Evolutionary conservation across 169 alveolate species (phyloP).

Genomic region (Plasmodium gallinaceum): DNA sequence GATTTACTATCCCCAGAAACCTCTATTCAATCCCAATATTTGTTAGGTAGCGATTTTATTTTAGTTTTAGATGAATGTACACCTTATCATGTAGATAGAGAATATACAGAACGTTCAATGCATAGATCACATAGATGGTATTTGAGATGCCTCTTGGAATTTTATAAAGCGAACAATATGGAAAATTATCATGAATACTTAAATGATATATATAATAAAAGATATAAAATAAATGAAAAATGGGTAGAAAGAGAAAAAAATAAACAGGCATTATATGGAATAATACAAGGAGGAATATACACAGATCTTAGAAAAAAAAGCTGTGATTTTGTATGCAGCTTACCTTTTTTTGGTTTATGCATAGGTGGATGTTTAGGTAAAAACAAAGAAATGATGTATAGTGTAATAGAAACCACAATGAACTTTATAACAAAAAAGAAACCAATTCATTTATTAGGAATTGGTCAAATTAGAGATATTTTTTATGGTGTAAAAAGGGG

Average conservation of each 20-base stretch:
- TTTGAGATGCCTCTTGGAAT: conserved; percentile 45
- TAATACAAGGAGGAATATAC: conserved; percentile 98
- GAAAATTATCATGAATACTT: conserved; percentile 48
- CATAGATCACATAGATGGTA: conserved; percentile 75
- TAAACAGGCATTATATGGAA: conserved; percentile 96
- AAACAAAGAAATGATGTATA: conserved; percentile 63
- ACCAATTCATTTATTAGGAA: conserved; percentile 98
- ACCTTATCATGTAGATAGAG: conserved; percentile 43
- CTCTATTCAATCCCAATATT: conserved; percentile 59
- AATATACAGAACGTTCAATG: conserved; percentile 55
- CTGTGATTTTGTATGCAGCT: conserved; percentile 81
- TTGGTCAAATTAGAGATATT: conserved; percentile 98
- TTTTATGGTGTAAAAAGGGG: conserved; percentile 97
- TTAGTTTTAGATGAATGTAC: conserved; percentile 70
- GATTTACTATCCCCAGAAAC: conserved; percentile 60
- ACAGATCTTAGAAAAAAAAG: conserved; percentile 87
- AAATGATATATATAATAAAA: conserved; percentile 35
- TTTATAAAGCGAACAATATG: conserved; percentile 42
- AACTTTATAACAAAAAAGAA: conserved; percentile 77
- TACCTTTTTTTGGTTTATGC: conserved; percentile 97
- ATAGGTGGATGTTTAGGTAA: conserved; percentile 97
- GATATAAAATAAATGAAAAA: conserved; percentile 17
- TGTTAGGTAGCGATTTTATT: conserved; percentile 52
- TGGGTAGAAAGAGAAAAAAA: conserved; percentile 79
- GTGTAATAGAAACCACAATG: conserved; percentile 67